Evolutionary conservation across 1,284 basidiomycete genomes (phyloP), one percentile per base, ranked within the genome.

Genomic region (Ustilago sp.): DNA sequence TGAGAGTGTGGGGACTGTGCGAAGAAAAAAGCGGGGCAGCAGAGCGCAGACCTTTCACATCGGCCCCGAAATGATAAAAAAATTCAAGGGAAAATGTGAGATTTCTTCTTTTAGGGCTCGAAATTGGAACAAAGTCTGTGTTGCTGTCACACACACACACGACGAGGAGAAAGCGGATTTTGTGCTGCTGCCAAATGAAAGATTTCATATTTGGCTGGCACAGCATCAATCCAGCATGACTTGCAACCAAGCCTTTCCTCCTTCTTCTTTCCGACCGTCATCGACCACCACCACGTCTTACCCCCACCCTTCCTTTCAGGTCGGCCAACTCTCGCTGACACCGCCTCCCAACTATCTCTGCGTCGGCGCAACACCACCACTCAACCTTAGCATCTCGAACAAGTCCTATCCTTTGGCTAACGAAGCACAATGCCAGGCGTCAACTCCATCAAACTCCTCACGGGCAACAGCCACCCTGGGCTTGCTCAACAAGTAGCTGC

Each of bases 391-490:
- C 36, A 11, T 28, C 19, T 15, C 39, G 23, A 28, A 28, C 23
- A 28, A 28, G 23, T 28, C 23, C 23, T 28, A 28, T 28, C 23
- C 23, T 48, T 41, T n/a, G 11, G 31, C 58, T 17, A 54, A 41
- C 67, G 28, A 34, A n/a, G 59, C 34, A 63, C 52, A 74, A 84
- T 85, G 83, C 79, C 81, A 15, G 80, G 82, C 41, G 81, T 82
- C 77, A 85, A 85, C 65, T 93, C 93, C 73, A 93, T 98, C 88
- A 91, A 93, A 88, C 90, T 98, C 80, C 89, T 98, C 77, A 91
- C 95, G 84, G 95, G 96, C 87, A 99, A 98, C 89, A 94, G 94
- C 87, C 96, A 99, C 89, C 94, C 95, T 77, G 93, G 94, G 90
- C 93, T 99, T 88, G 96, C 96, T 85, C 91, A 93, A 87, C 90